phyloP scores from a whole-genome alignment of 345 rosid genomes.

The Pistacia vera region DNA sequence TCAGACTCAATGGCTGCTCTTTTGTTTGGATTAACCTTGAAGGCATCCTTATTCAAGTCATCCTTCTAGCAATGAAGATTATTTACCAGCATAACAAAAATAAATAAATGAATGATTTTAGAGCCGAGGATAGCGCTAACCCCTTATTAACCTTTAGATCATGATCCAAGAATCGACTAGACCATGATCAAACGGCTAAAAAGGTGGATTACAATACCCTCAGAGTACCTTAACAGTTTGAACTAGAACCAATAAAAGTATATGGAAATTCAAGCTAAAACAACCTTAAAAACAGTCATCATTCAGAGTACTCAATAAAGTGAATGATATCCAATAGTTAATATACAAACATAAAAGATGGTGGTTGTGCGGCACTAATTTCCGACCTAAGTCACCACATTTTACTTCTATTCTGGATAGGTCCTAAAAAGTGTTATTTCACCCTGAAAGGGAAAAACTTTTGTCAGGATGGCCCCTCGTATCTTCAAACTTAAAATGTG shows the following conservation, averaged over 20 bases:
- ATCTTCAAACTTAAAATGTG: constrained; percentile 12
- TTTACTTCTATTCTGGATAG: not conserved
- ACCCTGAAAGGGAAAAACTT: not conserved
- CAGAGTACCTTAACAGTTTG: too few species aligned
- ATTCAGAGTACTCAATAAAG: not conserved
- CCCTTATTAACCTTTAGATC: too few species aligned
- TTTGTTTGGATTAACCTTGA: too few species aligned
- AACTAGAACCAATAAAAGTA: not conserved
- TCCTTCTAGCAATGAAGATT: too few species aligned
- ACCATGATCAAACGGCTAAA: too few species aligned
- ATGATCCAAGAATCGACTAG: too few species aligned
- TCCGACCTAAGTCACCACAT: not conserved
- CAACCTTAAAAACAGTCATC: not conserved
- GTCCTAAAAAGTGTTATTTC: constrained; percentile 12
- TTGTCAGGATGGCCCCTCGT: not conserved
- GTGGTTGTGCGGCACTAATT: not conserved
- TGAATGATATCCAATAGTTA: not conserved
- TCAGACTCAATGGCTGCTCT: too few species aligned
- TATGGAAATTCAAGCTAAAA: not conserved
- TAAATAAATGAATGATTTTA: too few species aligned
- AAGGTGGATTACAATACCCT: too few species aligned
- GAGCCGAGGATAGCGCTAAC: too few species aligned
- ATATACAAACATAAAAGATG: constrained; percentile 2
- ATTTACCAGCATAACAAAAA: too few species aligned
- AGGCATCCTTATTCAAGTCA: too few species aligned